Evolutionary conservation across 441 rosid genomes (phyloP), one percentile per base, ranked within the genome.

Genomic region (Pelargonium fulgidum): DNA sequence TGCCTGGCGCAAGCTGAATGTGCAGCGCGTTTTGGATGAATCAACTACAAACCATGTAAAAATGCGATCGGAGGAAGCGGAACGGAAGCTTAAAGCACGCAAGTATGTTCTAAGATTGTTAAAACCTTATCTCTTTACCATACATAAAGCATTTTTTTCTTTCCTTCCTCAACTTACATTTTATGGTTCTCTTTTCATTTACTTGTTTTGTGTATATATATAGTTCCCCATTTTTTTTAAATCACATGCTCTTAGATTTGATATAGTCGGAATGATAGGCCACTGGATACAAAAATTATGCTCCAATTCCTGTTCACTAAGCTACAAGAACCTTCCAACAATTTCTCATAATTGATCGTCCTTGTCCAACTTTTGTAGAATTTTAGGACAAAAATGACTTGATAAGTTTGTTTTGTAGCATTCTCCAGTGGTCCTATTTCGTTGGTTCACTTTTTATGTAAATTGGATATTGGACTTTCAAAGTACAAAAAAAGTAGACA

Each of bases 31-130:
- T 75, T 82, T 95, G 83, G 99, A 95, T 29, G 99, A 95, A 82
- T 89, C 97, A 59, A 86, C 92, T 64, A 90, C 79, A 22, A 95
- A 87, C 79, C 96, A 90, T 78, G 89, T 95, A 75, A 95, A 95
- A 85, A 95, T 77, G 98, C 89, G 81, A 72, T 92, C 97, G 14
- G 97, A 81, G 82, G 99, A 95, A 84, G 97, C 97, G 80, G 95
- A 88, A 62, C 95, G 89, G 78, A 95, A 88, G 85, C 77, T 54
- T 66, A 92, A 92, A 73, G 77, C 89, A 67, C 94, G 98, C 82
- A 90, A 90, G 99, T 95, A 84, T 76, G 89, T 78, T 0, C 70
- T 72, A 62, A 68, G 66, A 62, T 48, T 63, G 61, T 50, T 47
- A 68, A 65, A 65, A 44, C 26, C 14, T 10, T 65, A 16, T 65